Evolutionary conservation across 495 filamentous ascomycete species (phyloP), one percentile per base, ranked within the genome.

Genomic region (Xylaria nigripes): DNA sequence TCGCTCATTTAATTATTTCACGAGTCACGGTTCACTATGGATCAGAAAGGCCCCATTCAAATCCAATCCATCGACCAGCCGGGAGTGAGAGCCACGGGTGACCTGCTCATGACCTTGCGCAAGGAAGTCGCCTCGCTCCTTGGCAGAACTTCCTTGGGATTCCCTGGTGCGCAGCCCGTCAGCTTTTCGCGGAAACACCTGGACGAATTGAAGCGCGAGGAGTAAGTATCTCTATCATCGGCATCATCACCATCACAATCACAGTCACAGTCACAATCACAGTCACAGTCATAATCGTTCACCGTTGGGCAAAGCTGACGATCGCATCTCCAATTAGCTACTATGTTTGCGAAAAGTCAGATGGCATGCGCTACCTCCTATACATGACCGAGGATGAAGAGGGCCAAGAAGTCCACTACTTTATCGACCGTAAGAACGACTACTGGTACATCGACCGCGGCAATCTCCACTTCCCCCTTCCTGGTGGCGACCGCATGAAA

Each of bases 261-360:
- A n/a, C 13, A 18, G n/a, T 18, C 15, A 36, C 42, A 24, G 29
- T 38, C 46, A 45, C 18, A 24, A n/a, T 36, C 13, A n/a, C 13
- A 18, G n/a, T 18, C 15, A 36, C 42, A 24, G 29, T 38, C 46
- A 45, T n/a, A 24, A 38, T 18, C 2, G 6, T 2, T 22, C 38
- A 41, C 9, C 25, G 16, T 15, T 3, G 16, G 21, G 42, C 10
- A 34, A 24, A 24, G 23, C 36, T 48, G 24, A 40, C 45, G 30
- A 8, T 3, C 13, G 1, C 43, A 23, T 4, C 18, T 30, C 27
- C 3, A 41, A 24, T 18, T 52, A 85, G 82, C 68, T 98, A 96
- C 72, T 97, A 88, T 65, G 87, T 98, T 59, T 96, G 93, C 75
- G 93, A 98, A 71, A 98, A 98, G 71, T 95, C 92, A 0, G 93